These are phyloP conservation scores for Cyphellophora europaea DNA, from an alignment of 2,329 filamentous ascomycete species.

Conservation along the genomic window DNA sequence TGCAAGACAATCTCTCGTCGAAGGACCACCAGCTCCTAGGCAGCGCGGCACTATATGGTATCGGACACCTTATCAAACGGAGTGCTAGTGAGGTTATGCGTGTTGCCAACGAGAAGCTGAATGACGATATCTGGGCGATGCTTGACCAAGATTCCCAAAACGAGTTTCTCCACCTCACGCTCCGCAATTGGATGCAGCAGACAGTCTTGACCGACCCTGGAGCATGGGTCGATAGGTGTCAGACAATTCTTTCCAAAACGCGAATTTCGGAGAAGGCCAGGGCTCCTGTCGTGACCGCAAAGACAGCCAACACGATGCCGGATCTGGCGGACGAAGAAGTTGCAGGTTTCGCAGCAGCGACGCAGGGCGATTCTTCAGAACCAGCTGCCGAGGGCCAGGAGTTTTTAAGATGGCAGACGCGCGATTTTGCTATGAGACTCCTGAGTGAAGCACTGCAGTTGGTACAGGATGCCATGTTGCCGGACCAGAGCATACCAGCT, in stretches of 20 bases:
- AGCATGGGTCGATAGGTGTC: slow-evolving; percentile 81
- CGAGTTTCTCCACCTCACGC: slow-evolving; percentile 72
- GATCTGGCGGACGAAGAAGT: slow-evolving; percentile 95
- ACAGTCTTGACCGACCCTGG: slow-evolving; percentile 71
- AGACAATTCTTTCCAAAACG: slow-evolving; percentile 81
- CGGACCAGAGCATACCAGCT: slow-evolving; percentile 68
- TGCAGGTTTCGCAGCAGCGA: slow-evolving; percentile 76
- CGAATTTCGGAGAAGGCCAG: slow-evolving; percentile 52
- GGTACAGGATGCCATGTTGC: slow-evolving; percentile 67
- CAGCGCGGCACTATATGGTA: slow-evolving; percentile 73
- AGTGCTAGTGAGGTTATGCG: slow-evolving; percentile 74
- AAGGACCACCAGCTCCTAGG: slow-evolving; percentile 59
- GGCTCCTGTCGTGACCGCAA: slow-evolving; percentile 24
- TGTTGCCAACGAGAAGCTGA: slow-evolving; percentile 67
- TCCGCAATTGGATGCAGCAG: slow-evolving; percentile 88
- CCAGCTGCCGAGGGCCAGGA: slow-evolving; percentile 61
- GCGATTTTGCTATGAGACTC: slow-evolving; percentile 86
- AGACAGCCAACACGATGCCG: slow-evolving; percentile 41
- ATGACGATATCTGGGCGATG: slow-evolving; percentile 85
- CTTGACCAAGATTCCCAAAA: slow-evolving; percentile 70
- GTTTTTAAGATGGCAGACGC: slow-evolving; percentile 87
- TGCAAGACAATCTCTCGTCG: slow-evolving; percentile 70
- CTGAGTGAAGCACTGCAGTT: slow-evolving; percentile 73
- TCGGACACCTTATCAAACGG: slow-evolving; percentile 92
- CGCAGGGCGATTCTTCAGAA: slow-evolving; percentile 46